Base-by-base conservation (phyloP, 306 rosid genomes). In the Cucurbita moschata region DNA sequence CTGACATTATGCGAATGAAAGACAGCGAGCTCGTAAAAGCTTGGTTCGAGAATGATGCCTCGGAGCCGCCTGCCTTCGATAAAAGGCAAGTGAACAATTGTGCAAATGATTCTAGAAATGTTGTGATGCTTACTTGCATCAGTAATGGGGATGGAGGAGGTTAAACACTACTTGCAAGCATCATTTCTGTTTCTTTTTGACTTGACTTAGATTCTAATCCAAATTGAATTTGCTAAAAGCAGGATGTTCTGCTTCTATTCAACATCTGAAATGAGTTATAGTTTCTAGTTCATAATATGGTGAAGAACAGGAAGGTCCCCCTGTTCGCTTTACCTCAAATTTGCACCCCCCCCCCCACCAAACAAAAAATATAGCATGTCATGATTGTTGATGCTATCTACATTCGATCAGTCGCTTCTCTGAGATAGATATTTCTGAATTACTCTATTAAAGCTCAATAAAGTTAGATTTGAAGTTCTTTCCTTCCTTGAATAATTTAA, bases 361-460 rank as follows among this genome's bases (percentile, higher is more conserved):
- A 30, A 14, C 7, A 8, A 81, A 75, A 87, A 77, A 80, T 75
- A 74, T 16, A 46, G 76, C 81, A 57, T 72, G 77, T 39, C n/a
- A 70, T 79, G 74, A 68, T 74, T 50, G 75, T 73, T 79, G 77
- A 54, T 46, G 50, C 59, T 75, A 71, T 92, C 95, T 89, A 86
- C 83, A 89, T 85, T 92, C 89, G 80, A 73, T 84, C 81, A 79
- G 73, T 81, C 84, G 79, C 82, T 84, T 82, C 75, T 76, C 77
- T 83, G 82, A 80, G 72, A 82, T 84, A 82, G 88, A 82, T 81
- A 82, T 76, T 78, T 88, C 78, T 76, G 80, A 73, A 79, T 81
- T 85, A 80, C 82, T 75, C 71, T 84, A 81, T 76, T 69, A 70
- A 77, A 67, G 84, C 82, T 81, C 73, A 81, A 85, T 81, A 77